A percentile compares a stretch with the other conserved stretches of the same genome.
Conservation (phyloP, 352 stramenopile species). For the Globisporangium sylvaticum region DNA sequence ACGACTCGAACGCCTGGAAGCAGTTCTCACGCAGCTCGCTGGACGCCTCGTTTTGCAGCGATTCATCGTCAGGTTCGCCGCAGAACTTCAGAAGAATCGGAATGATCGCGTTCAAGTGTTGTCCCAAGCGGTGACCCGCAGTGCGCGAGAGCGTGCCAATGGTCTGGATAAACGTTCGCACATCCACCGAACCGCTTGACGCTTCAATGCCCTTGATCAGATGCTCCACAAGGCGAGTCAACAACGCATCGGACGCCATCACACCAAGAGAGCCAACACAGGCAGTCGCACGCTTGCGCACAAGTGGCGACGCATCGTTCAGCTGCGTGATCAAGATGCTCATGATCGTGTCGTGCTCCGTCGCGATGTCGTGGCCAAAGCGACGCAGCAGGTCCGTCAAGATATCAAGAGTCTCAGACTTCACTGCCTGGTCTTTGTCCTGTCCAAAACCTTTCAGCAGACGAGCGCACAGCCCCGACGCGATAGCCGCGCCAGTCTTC, state of each 20-base stretch:
- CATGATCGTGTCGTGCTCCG: constrained; percentile 90
- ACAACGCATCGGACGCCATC: constrained; percentile 92
- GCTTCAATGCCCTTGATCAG: constrained; percentile 90
- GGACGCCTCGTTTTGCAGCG: constrained; percentile 90
- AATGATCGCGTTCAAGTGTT: constrained; percentile 94
- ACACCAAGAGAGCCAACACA: constrained; percentile 94
- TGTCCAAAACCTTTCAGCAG: constrained; percentile 62
- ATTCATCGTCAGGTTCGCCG: constrained; percentile 89
- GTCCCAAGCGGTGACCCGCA: constrained; percentile 93
- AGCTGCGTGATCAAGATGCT: constrained; percentile 84
- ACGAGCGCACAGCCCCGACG: constrained; percentile 57
- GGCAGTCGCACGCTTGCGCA: constrained; percentile 94
- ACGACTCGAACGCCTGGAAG: constrained; percentile 97
- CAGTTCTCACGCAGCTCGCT: constrained; percentile 98
- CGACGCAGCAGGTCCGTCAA: constrained; percentile 95
- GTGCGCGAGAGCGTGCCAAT: constrained; percentile 96
- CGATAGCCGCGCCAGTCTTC: constrained; percentile 85
- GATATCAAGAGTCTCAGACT: constrained; percentile 95
- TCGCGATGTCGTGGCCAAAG: constrained; percentile 91
- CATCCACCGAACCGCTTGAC: constrained; percentile 65
- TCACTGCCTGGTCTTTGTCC: constrained; percentile 78
- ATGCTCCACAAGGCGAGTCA: constrained; percentile 91
- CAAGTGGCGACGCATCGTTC: constrained; percentile 72
- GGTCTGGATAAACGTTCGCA: constrained; percentile 94
- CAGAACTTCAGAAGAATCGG: constrained; percentile 96